phyloP scores from a whole-genome alignment of 176 grass and related monocot genomes.

The Ensete ventricosum region DNA sequence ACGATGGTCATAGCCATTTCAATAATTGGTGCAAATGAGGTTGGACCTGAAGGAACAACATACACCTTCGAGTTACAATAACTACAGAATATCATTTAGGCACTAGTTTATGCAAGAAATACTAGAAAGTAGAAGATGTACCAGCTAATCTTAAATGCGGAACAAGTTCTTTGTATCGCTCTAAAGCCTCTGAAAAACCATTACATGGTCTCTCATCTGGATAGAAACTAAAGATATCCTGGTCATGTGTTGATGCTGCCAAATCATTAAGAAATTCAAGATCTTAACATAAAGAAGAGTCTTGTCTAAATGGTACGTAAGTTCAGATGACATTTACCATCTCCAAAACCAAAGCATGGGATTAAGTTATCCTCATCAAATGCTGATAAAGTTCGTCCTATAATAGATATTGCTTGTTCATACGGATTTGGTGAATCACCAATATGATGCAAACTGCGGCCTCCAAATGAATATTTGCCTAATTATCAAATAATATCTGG shows the following conservation, averaged over 20 bases:
- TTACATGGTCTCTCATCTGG: slow-evolving; percentile 8
- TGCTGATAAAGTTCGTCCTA: slow-evolving; percentile 15
- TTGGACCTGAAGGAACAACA: slow-evolving; percentile 1
- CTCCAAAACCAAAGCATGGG: slow-evolving; percentile 16
- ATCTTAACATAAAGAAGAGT: not conserved
- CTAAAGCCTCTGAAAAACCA: slow-evolving; percentile 14
- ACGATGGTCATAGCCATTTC: slow-evolving; percentile 19
- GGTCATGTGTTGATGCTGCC: slow-evolving; percentile 20
- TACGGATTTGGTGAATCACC: slow-evolving; percentile 3
- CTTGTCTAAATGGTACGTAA: not conserved
- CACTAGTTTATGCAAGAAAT: not conserved
- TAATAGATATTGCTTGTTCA: slow-evolving; percentile 17
- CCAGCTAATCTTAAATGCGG: slow-evolving; percentile 11
- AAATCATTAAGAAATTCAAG: not conserved
- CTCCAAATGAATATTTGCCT: slow-evolving; percentile 10
- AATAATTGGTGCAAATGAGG: slow-evolving; percentile 18
- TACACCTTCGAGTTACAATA: not conserved
- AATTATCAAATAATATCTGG: not conserved
- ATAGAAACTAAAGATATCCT: slow-evolving; percentile 7
- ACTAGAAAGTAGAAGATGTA: not conserved
- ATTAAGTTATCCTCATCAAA: slow-evolving; percentile 19
- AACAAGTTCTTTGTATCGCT: slow-evolving; percentile 10
- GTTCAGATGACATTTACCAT: not conserved
- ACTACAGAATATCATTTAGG: not conserved
- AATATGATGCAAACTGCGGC: slow-evolving; percentile 12